A percentile compares a stretch with the other conserved stretches of the same genome.
Evolutionary conservation across 805 yeast genomes (phyloP).

Genomic region (Myxozyma lipomycoides): DNA sequence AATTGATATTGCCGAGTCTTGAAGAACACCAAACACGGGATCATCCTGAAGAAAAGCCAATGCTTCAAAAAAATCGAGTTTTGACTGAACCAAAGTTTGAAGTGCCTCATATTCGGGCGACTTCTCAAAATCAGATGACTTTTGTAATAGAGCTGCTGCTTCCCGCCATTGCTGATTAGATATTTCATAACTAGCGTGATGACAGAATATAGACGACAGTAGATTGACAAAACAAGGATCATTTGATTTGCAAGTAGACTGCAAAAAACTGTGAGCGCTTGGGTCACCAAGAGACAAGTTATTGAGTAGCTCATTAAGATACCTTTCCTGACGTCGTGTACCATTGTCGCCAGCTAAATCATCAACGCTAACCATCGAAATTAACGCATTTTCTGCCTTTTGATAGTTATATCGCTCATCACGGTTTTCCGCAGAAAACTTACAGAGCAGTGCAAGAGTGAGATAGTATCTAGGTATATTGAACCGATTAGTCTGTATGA

Average conservation of each 20-base stretch:
- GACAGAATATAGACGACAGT: constrained; percentile 1
- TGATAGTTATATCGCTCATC: constrained; percentile 3
- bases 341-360: too few species aligned
- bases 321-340: background rate
- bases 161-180: constrained; percentile 8
- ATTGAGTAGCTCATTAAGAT: background rate
- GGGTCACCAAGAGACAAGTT: background rate
- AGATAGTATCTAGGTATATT: background rate
- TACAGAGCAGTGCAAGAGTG: background rate
- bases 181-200: background rate
- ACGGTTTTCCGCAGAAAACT: background rate
- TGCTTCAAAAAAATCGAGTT: constrained; percentile 25
- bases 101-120: constrained; percentile 13
- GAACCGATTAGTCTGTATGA: background rate
- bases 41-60: constrained; percentile 35
- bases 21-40: constrained; percentile 48
- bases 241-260: background rate
- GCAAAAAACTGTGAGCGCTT: background rate
- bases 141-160: constrained; percentile 4
- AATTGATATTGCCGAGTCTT: constrained; percentile 49
- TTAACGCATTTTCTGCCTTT: background rate
- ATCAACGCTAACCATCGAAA: background rate
- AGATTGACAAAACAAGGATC: constrained; percentile 2
- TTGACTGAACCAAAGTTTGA: constrained; percentile 19
- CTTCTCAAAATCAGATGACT: background rate